These are phyloP conservation scores for Cetraspora pellucida DNA, from an alignment of 192 early-diverging fungal species.

Conservation along the genomic window DNA sequence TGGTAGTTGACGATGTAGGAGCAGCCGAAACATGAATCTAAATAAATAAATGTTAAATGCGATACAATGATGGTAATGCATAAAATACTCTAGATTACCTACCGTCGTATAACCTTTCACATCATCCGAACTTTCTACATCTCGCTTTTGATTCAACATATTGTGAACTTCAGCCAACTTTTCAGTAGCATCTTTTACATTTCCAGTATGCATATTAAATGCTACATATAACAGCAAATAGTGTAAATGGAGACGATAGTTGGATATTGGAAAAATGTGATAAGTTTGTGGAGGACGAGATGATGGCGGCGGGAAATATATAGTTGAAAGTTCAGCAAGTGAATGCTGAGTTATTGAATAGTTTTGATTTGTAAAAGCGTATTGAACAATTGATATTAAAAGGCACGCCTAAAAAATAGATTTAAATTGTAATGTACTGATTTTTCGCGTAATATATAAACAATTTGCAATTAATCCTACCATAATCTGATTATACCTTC, in stretches of 20 bases:
- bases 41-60: neutral
- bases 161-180: slow-evolving; percentile 32
- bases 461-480: neutral
- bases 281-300: slow-evolving; percentile 20
- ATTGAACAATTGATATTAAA: slow-evolving; percentile 31
- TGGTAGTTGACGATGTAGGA: neutral
- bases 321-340: slow-evolving; percentile 27
- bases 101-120: slow-evolving; percentile 35
- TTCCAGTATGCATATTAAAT: slow-evolving; percentile 36
- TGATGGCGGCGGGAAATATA: slow-evolving; percentile 33
- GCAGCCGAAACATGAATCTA: slow-evolving; percentile 30
- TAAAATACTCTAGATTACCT: neutral
- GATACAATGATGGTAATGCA: neutral
- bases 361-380: slow-evolving; percentile 31
- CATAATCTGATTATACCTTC: slow-evolving; percentile 23
- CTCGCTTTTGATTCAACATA: slow-evolving; percentile 26
- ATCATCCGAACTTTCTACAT: slow-evolving; percentile 1
- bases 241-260: slow-evolving; percentile 31
- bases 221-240: slow-evolving; percentile 33
- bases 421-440: neutral
- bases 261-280: slow-evolving; percentile 23
- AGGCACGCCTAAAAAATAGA: slow-evolving; percentile 29
- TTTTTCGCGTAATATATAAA: neutral
- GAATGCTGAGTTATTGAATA: slow-evolving; percentile 19
- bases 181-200: slow-evolving; percentile 26